Evolutionary conservation across 371 early-diverging fungal species (phyloP).

Genomic region (Smittium mucronatum): DNA sequence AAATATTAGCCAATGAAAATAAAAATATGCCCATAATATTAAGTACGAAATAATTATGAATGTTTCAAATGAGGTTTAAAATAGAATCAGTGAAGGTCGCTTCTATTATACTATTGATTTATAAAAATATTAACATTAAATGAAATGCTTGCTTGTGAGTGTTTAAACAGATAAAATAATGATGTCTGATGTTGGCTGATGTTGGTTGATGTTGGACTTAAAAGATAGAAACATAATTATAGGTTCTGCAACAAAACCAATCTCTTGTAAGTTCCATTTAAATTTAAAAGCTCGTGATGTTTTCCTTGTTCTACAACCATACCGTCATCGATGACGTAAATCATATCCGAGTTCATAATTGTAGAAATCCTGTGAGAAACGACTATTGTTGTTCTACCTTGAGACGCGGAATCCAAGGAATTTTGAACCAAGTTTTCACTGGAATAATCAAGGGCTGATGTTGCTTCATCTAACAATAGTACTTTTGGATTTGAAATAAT

Average conservation of each 20-base stretch:
- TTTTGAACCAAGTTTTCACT: constrained; percentile 33
- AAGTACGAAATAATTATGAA: too few species aligned
- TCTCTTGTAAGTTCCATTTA: constrained; percentile 14
- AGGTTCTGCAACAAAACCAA: constrained; percentile 20
- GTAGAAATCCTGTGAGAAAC: constrained; percentile 50
- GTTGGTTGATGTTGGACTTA: too few species aligned
- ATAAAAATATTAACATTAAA: too few species aligned
- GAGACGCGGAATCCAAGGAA: constrained; percentile 32
- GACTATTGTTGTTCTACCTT: constrained; percentile 43
- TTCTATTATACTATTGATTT: too few species aligned
- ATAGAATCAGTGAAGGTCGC: too few species aligned
- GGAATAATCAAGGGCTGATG: constrained; percentile 33
- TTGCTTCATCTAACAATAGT: constrained; percentile 41
- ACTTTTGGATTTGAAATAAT: constrained; percentile 55
- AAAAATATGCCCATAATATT: too few species aligned
- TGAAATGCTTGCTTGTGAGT: too few species aligned
- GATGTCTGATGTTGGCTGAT: too few species aligned
- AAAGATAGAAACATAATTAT: too few species aligned
- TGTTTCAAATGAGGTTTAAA: too few species aligned
- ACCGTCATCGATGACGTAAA: constrained; percentile 61
- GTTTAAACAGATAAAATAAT: too few species aligned
- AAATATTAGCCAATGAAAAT: too few species aligned
- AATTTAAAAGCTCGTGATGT: constrained; percentile 54
- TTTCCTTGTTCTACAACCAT: constrained; percentile 68
- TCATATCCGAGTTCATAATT: constrained; percentile 61